These are phyloP conservation scores for Kandelia obovata DNA, from an alignment of 345 rosid genomes.

Conservation along the genomic window DNA sequence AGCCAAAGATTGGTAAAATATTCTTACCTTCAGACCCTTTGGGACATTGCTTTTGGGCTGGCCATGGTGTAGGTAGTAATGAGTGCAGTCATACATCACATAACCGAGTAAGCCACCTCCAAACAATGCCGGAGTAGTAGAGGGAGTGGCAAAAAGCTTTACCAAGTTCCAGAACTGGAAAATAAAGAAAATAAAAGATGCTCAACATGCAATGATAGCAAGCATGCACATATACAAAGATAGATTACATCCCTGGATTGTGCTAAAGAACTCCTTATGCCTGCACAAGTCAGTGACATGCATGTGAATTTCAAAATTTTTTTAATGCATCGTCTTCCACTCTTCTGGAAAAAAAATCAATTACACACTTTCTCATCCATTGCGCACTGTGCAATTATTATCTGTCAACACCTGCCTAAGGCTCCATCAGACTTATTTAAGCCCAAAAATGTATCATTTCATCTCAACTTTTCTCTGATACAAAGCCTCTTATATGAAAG, in stretches of 20 bases:
- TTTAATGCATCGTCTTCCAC: background rate
- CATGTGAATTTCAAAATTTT: background rate
- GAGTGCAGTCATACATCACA: conserved; percentile 84
- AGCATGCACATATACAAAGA: background rate
- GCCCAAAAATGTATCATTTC: background rate
- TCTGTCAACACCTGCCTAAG: too few species aligned
- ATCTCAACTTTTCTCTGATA: background rate
- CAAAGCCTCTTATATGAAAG: background rate
- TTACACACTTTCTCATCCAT: background rate
- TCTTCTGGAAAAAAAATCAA: background rate
- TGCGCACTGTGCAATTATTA: too few species aligned
- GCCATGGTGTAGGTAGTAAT: conserved; percentile 92
- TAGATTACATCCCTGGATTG: background rate
- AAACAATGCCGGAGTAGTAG: conserved; percentile 74
- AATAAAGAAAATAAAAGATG: background rate
- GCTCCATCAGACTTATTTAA: too few species aligned
- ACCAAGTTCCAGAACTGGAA: conserved; percentile 74
- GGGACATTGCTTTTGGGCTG: conserved; percentile 60
- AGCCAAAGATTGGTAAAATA: background rate
- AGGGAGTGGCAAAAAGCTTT: conserved; percentile 53
- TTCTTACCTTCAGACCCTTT: conserved; percentile 67
- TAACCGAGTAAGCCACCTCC: conserved; percentile 91
- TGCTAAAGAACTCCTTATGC: background rate
- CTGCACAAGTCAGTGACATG: background rate
- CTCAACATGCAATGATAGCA: too few species aligned